Conservation (phyloP, 73 alveolate genomes). For the Symbiodinium natans region DNA sequence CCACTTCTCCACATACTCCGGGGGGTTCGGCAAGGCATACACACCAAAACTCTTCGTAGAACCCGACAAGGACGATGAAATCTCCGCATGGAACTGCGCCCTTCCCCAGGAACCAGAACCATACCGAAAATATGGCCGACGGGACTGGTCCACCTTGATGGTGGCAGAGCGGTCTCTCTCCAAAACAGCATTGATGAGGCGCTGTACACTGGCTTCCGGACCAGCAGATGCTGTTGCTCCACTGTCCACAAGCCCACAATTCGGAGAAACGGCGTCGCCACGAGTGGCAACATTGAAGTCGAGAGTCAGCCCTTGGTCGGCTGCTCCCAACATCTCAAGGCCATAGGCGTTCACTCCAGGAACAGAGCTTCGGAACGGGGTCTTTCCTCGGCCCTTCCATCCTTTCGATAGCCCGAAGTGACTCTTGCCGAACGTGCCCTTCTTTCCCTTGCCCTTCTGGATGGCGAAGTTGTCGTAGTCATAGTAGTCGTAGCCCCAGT, state of each 20-base stretch:
- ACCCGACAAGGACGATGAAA: background rate
- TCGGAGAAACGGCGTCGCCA: background rate
- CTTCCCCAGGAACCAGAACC: background rate
- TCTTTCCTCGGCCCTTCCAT: background rate
- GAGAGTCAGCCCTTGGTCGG: background rate
- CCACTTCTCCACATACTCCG: background rate
- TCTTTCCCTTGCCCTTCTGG: background rate
- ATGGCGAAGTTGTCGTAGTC: background rate
- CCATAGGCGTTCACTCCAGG: background rate
- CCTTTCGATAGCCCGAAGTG: background rate
- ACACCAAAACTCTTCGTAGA: background rate
- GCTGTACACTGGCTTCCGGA: background rate
- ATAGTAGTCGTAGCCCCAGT: background rate
- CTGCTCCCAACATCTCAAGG: background rate
- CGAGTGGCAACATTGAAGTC: background rate
- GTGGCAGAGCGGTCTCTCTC: background rate
- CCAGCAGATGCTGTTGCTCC: background rate
- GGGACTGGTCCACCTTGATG: background rate
- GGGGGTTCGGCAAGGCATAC: background rate
- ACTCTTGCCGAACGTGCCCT: background rate
- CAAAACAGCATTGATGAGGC: background rate
- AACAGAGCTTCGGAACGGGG: background rate
- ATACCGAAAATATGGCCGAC: background rate
- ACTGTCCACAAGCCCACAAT: background rate
- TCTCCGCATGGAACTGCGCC: background rate